Base-by-base conservation (phyloP, 305 asterid genomes). In the Fraxinus xanthoxyloides region DNA sequence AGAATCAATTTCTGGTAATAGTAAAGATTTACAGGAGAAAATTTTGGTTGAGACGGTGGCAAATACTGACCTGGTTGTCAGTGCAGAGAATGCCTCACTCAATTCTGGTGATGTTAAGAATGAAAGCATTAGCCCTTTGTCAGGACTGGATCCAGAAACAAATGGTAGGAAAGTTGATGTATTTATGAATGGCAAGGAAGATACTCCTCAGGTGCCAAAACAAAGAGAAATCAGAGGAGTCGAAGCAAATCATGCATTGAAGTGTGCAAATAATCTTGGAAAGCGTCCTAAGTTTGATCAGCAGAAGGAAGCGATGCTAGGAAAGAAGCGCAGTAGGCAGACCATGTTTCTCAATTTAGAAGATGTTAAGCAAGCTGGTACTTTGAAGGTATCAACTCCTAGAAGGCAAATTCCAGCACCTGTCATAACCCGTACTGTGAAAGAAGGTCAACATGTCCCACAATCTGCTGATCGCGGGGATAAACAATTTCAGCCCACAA, bases 301-400 rank as follows among this genome's bases (percentile, higher is more conserved):
- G 38, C 95, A 92, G 76, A 97, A 97, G 88, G 99, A 97, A 88
- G 95, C 86, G 28, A 94, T 93, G 98, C 92, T 97, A 72, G 99
- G 99, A 80, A 97, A 97, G 83, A 95, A 92, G 87, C 97, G 98
- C 31, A 93, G 90, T 86, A 90, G 99, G 90, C 95, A 90, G 92
- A 97, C 99, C 77, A 92, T 97, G 98, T 91, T 95, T 85, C 92
- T 95, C 84, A 92, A 97, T 85, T 88, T 93, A 87, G 98, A 97
- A 81, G 99, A 97, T 87, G 92, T 95, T 79, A 93, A 95, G 87
- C 98, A 94, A 90, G 97, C 78, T 81, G 97, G 97, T 63, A 86
- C 89, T 36, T 63, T 88, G 69, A 97, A 95, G 91, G 89, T 92
- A 86, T 83, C 97, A 79, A 90, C 97, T 80, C 97, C 98, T 63